Base-by-base conservation (phyloP, 129 eudicot genomes). In the Oenanthe sinensis region DNA sequence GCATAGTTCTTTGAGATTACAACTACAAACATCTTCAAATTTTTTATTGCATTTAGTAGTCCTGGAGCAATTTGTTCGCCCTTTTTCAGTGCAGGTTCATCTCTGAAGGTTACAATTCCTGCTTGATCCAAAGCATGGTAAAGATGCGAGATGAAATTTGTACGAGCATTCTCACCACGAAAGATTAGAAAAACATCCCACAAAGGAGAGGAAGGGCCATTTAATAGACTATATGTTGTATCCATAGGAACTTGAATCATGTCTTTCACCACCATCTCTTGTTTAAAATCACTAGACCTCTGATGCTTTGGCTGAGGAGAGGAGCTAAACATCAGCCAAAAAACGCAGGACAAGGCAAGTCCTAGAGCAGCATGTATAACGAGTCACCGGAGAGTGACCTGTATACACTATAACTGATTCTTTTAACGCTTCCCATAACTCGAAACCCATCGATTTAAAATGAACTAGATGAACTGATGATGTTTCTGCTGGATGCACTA, bases 31-130 rank as follows among this genome's bases (percentile, higher is more conserved):
- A n/a, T n/a, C n/a, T n/a, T n/a, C n/a, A n/a, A n/a, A n/a, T n/a
- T n/a, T n/a, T n/a, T n/a, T n/a, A n/a, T n/a, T n/a, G n/a, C n/a
- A n/a, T n/a, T n/a, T n/a, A n/a, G n/a, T n/a, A n/a, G n/a, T n/a
- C n/a, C n/a, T n/a, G n/a, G n/a, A n/a, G n/a, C n/a, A n/a, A n/a
- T n/a, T n/a, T n/a, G n/a, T n/a, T n/a, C n/a, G n/a, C n/a, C n/a
- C n/a, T n/a, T n/a, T n/a, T n/a, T n/a, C n/a, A n/a, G n/a, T n/a
- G n/a, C n/a, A n/a, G n/a, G n/a, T n/a, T n/a, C n/a, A n/a, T n/a
- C n/a, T n/a, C n/a, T n/a, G n/a, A n/a, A n/a, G 7, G 78, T 72
- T 39, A 13, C 42, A 26, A 79, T 72, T 52, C 71, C 82, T 15
- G 71, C 82, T 10, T 43, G 39, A 37, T 37, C 52, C 40, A 79